Percentiles rank a stretch among this genome's conserved stretches.
Evolutionary conservation across 108 stramenopile genomes (phyloP).

Genomic region (Discostella pseudostelligera): DNA sequence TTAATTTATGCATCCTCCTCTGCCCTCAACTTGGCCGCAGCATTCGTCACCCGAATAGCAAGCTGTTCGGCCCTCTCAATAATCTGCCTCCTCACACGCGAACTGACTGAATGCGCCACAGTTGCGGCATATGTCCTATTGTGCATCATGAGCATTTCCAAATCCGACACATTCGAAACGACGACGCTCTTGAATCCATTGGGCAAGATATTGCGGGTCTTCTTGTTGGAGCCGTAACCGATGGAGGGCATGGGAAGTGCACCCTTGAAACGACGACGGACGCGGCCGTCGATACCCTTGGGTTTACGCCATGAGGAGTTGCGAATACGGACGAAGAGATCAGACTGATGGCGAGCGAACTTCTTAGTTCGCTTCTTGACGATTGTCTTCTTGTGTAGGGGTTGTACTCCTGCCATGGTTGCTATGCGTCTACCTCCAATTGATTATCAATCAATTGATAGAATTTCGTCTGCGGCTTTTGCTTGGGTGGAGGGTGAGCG

Average conservation of each 20-base stretch:
- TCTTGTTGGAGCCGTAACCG: constrained; percentile 99
- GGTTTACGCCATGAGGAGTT: constrained; percentile 98
- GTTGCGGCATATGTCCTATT: constrained; percentile 99
- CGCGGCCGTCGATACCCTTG: constrained; percentile 99
- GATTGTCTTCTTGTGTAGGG: constrained; percentile 93
- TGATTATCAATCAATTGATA: no score
- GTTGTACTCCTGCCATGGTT: constrained; percentile 89
- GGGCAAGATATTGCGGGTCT: constrained; percentile 95
- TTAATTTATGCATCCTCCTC: constrained; percentile 92
- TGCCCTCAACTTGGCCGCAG: constrained; percentile 85
- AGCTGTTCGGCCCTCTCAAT: constrained; percentile 98
- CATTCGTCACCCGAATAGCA: constrained; percentile 90
- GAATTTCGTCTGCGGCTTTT: no score
- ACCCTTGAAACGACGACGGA: constrained; percentile 99
- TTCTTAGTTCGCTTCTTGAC: constrained; percentile 99
- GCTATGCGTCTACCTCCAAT: constrained; percentile 9
- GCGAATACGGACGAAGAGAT: constrained; percentile 95
- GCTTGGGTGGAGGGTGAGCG: no score
- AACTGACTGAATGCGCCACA: constrained; percentile 93
- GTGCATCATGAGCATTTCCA: constrained; percentile 99
- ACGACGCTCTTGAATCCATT: constrained; percentile 98
- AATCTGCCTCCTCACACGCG: constrained; percentile 92
- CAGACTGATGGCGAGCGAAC: constrained; percentile 98
- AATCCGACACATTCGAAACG: constrained; percentile 93
- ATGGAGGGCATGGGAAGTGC: constrained; percentile 96